A percentile compares a stretch with the other conserved stretches of the same genome.
Evolutionary conservation across 441 rosid species (phyloP).

Genomic region (Adansonia grandidieri): DNA sequence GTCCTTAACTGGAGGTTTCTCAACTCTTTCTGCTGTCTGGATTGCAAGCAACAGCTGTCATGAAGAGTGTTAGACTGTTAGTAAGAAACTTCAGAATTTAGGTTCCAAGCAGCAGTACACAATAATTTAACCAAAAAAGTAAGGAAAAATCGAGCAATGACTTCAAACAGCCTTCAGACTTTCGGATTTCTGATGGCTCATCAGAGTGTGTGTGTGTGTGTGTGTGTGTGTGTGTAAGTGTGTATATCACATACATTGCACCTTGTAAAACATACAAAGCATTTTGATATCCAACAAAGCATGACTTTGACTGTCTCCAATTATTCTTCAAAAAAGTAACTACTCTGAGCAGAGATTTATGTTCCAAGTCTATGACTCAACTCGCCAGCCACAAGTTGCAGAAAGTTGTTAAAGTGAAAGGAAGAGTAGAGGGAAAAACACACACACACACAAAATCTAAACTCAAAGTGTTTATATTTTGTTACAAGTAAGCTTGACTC

Average conservation of each 20-base stretch:
- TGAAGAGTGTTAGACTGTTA: constrained; percentile 11
- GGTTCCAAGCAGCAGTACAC: background rate
- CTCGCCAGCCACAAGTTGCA: background rate
- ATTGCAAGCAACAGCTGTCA: constrained; percentile 72
- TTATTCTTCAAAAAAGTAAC: background rate
- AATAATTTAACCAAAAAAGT: background rate
- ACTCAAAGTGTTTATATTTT: background rate
- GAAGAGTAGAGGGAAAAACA: background rate
- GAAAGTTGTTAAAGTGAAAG: background rate
- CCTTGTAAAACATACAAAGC: background rate
- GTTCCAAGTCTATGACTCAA: background rate
- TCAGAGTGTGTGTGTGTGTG: background rate
- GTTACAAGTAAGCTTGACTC: background rate
- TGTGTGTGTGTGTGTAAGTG: too few species aligned
- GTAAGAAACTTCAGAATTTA: constrained; percentile 10
- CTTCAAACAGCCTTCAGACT: background rate
- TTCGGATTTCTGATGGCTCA: background rate
- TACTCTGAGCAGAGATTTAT: background rate
- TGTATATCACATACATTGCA: background rate
- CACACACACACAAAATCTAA: background rate
- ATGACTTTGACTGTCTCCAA: background rate
- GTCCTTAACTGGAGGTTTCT: constrained; percentile 67
- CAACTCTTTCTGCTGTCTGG: constrained; percentile 66
- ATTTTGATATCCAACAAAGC: background rate
- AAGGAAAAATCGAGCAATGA: background rate